Percentiles rank a stretch among this genome's conserved stretches.
Evolutionary conservation across 2,329 filamentous ascomycete genomes (phyloP).

Genomic region (Lecanicillium sp.): DNA sequence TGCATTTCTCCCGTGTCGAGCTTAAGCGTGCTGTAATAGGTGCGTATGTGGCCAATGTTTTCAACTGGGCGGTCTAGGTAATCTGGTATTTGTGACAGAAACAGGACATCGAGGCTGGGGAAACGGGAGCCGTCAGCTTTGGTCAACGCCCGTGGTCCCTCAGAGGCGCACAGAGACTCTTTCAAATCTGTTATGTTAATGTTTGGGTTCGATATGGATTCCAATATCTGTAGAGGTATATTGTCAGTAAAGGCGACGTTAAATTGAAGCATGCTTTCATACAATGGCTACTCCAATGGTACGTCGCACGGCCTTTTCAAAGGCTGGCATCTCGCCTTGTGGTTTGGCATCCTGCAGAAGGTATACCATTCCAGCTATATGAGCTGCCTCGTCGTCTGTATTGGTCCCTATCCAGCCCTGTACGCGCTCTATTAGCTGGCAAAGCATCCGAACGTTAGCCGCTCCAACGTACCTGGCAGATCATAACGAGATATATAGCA

Average conservation of each 20-base stretch:
- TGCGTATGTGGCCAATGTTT: not conserved
- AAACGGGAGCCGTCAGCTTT: not conserved
- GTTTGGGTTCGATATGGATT: not conserved
- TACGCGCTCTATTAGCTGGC: too few relatives aligned
- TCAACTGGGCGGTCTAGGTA: not conserved
- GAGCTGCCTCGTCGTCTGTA: not conserved
- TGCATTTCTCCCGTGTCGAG: not conserved
- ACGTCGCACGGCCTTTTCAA: not conserved
- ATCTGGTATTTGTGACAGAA: not conserved
- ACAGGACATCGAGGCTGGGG: not conserved
- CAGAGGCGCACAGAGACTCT: not conserved
- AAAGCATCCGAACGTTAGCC: too few relatives aligned
- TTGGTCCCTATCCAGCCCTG: slow-evolving; percentile 3
- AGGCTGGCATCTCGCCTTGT: not conserved
- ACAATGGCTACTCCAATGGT: not conserved
- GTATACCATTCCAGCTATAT: not conserved
- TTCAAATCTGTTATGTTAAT: not conserved
- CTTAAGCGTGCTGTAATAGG: not conserved
- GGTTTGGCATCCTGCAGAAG: slow-evolving; percentile 3
- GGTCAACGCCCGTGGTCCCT: not conserved
- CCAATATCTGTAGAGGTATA: not conserved
- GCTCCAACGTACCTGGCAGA: not conserved
- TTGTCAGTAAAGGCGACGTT: not conserved
- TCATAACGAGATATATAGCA: slow-evolving; percentile 5
- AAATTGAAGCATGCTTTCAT: too few relatives aligned